These are phyloP conservation scores for Aspergillus sp. DNA, from an alignment of 2,329 filamentous ascomycete species.

Conservation along the genomic window DNA sequence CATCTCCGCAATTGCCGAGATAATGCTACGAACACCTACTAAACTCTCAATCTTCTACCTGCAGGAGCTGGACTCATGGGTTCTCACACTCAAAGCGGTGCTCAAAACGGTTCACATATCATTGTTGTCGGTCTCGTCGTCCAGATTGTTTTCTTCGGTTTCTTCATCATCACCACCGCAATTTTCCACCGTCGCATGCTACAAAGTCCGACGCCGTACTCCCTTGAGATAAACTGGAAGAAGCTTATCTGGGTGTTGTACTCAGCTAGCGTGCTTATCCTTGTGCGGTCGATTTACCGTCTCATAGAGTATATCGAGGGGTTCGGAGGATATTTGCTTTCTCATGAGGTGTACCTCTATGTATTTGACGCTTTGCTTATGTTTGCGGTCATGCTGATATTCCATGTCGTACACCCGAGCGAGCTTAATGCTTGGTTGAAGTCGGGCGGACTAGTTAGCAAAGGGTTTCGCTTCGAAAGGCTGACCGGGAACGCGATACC, in stretches of 20 bases:
- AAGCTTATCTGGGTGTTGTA: slow-evolving; percentile 1
- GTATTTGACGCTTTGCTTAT: slow-evolving; percentile 1
- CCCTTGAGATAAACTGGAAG: background rate
- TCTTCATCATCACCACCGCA: slow-evolving; percentile 5
- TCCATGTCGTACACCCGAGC: background rate
- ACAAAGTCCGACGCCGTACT: background rate
- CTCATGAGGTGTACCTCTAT: background rate
- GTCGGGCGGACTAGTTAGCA: background rate
- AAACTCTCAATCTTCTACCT: background rate
- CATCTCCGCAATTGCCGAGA: background rate
- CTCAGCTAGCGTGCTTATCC: background rate
- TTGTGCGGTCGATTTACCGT: slow-evolving; percentile 5
- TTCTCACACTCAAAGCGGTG: background rate
- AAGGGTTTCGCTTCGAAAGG: background rate
- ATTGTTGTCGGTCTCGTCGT: slow-evolving; percentile 1
- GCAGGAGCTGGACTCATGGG: slow-evolving; percentile 2
- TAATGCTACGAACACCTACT: background rate
- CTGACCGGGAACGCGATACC: background rate
- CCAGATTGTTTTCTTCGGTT: slow-evolving; percentile 4
- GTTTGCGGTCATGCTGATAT: slow-evolving; percentile 2
- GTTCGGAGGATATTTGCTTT: slow-evolving; percentile 2
- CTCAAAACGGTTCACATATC: background rate
- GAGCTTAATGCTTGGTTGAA: slow-evolving; percentile 8
- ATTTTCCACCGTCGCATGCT: slow-evolving; percentile 1
- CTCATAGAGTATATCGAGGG: slow-evolving; percentile 5